Conservation (phyloP, 306 rosid species). For the Fragaria iinumae region DNA sequence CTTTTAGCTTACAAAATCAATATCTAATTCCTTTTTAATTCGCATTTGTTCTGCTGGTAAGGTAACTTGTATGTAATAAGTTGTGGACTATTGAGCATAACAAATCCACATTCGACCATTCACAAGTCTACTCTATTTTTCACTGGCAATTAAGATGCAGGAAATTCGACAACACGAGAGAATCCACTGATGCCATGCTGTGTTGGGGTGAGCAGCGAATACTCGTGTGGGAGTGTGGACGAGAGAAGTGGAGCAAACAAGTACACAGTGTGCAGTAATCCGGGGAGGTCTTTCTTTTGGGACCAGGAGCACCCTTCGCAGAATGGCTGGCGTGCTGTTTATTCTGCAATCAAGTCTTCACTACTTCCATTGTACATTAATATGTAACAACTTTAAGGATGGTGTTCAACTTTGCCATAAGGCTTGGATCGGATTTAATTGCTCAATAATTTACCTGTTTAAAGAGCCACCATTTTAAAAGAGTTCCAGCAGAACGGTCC, state of each 20-base stretch:
- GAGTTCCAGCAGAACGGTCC: too few relatives aligned
- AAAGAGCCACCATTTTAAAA: too few relatives aligned
- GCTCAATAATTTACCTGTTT: background rate
- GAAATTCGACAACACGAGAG: constrained; percentile 1
- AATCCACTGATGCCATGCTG: constrained; percentile 36
- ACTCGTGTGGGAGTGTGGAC: constrained; percentile 29
- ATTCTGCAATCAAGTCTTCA: constrained; percentile 15
- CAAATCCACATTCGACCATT: too few relatives aligned
- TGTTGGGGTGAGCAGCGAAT: constrained; percentile 23
- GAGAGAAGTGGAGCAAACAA: constrained; percentile 22
- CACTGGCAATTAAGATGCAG: background rate
- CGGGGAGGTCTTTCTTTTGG: constrained; percentile 28
- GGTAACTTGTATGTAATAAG: too few relatives aligned
- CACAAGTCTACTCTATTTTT: too few relatives aligned
- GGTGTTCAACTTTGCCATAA: background rate
- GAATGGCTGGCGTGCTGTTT: constrained; percentile 24
- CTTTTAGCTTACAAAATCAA: too few relatives aligned
- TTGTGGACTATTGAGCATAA: too few relatives aligned
- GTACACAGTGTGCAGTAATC: constrained; percentile 22
- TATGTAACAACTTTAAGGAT: background rate
- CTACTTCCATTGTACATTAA: background rate
- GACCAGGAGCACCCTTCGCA: constrained; percentile 33
- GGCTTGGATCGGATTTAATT: background rate
- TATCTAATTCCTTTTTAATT: too few relatives aligned
- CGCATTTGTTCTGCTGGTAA: too few relatives aligned